Evolutionary conservation across 164 flowering plant genomes (phyloP).

Genomic region (Magnolia changhungtana): DNA sequence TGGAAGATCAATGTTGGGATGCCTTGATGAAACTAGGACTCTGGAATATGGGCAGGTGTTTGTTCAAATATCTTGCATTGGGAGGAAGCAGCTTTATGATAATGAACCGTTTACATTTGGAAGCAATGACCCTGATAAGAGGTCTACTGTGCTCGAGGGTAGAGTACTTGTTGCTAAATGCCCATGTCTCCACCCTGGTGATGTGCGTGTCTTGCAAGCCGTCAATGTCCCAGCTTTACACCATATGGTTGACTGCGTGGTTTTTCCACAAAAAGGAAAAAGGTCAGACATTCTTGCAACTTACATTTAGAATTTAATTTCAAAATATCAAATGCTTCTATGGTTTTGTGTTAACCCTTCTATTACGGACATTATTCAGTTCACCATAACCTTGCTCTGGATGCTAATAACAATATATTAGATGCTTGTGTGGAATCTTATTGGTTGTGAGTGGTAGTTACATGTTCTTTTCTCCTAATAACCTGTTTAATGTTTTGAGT

Average conservation of each 20-base stretch:
- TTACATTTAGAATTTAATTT: too few relatives aligned
- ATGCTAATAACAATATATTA: too few relatives aligned
- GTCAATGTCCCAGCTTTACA: slow-evolving; percentile 64
- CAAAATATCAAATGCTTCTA: background rate
- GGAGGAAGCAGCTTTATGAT: slow-evolving; percentile 10
- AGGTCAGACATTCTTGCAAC: slow-evolving; percentile 32
- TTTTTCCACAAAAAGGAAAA: slow-evolving; percentile 83
- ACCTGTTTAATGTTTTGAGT: too few relatives aligned
- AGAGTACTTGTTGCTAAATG: slow-evolving; percentile 82
- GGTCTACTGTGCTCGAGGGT: slow-evolving; percentile 33
- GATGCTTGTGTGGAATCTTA: too few relatives aligned
- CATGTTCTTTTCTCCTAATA: too few relatives aligned
- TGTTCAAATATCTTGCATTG: slow-evolving; percentile 54
- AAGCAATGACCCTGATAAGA: slow-evolving; percentile 8
- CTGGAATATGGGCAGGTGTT: slow-evolving; percentile 87
- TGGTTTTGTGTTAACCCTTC: background rate
- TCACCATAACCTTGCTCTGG: background rate
- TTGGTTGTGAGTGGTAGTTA: too few relatives aligned
- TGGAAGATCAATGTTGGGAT: slow-evolving; percentile 89
- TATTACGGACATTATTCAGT: background rate
- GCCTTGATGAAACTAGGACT: slow-evolving; percentile 78
- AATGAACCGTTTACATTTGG: slow-evolving; percentile 6
- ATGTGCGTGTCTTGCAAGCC: slow-evolving; percentile 73
- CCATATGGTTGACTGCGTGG: slow-evolving; percentile 93
- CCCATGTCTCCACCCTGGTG: slow-evolving; percentile 96